phyloP scores from a whole-genome alignment of 2,329 filamentous ascomycete species.

The Colletotrichum plurivorum region DNA sequence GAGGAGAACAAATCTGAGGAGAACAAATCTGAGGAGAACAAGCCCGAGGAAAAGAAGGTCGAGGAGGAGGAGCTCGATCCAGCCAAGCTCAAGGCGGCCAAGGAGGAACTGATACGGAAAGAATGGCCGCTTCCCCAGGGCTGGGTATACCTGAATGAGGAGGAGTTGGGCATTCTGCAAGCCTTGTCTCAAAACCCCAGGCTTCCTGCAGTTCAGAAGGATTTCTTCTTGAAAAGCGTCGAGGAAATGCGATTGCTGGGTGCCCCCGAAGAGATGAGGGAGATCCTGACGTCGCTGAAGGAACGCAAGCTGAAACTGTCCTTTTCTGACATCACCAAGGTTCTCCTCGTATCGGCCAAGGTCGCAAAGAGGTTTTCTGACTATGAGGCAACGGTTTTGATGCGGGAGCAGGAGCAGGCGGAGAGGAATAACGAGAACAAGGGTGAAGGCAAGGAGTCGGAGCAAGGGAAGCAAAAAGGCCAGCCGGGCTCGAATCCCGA shows the following conservation, averaged over 20 bases:
- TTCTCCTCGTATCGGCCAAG: constrained; percentile 69
- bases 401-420: constrained; percentile 37
- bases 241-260: constrained; percentile 76
- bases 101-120: constrained; percentile 44
- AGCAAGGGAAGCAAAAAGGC: constrained; percentile 38
- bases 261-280: constrained; percentile 76
- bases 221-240: constrained; percentile 72
- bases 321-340: constrained; percentile 68
- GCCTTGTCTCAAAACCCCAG: constrained; percentile 69
- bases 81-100: constrained; percentile 39
- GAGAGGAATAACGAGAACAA: constrained; percentile 36
- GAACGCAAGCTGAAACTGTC: constrained; percentile 58
- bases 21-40: constrained; percentile 4
- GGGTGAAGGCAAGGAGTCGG: constrained; percentile 34
- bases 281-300: constrained; percentile 70
- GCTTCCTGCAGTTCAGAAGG: constrained; percentile 74
- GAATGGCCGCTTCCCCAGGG: constrained; percentile 57
- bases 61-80: constrained; percentile 42
- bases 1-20: constrained; percentile 15
- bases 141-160: constrained; percentile 62
- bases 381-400: constrained; percentile 36
- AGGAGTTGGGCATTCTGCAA: constrained; percentile 68
- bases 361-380: constrained; percentile 62
- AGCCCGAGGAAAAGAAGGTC: constrained; percentile 41
- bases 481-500: constrained; percentile 38